A percentile compares a stretch with the other conserved stretches of the same genome.
These are phyloP conservation scores for Diaporthe ilicicola DNA, from an alignment of 2,329 filamentous ascomycete genomes.

Conservation along the genomic window DNA sequence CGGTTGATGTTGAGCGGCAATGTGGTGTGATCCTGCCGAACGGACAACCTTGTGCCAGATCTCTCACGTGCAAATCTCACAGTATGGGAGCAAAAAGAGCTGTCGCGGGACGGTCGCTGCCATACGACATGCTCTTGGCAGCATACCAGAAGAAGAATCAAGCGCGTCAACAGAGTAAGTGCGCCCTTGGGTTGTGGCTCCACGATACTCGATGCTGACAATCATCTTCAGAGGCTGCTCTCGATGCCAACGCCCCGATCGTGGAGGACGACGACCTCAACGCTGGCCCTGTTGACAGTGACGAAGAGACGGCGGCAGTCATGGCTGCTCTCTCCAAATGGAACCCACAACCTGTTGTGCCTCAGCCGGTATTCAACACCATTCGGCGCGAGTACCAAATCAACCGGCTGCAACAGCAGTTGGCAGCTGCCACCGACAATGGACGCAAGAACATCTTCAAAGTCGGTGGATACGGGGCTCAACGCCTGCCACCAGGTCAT, in stretches of 20 bases:
- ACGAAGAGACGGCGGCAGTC: constrained; percentile 90
- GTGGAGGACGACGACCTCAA: constrained; percentile 87
- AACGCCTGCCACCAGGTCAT: constrained; percentile 61
- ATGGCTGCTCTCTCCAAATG: constrained; percentile 83
- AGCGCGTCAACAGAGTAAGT: constrained; percentile 93
- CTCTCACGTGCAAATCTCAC: constrained; percentile 92
- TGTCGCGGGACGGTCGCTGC: constrained; percentile 84
- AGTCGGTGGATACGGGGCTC: constrained; percentile 64
- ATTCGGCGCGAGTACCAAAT: constrained; percentile 71
- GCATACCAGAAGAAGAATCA: constrained; percentile 98
- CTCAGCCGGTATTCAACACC: constrained; percentile 68
- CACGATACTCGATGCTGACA: background rate
- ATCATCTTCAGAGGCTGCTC: constrained; percentile 76
- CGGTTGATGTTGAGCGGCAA: constrained; percentile 92
- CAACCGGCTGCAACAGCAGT: constrained; percentile 69
- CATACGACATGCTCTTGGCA: constrained; percentile 90
- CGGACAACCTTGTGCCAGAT: constrained; percentile 86
- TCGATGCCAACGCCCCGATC: constrained; percentile 91
- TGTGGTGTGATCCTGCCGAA: constrained; percentile 89
- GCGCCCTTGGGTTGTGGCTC: background rate
- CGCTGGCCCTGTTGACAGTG: constrained; percentile 85
- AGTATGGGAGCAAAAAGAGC: constrained; percentile 94
- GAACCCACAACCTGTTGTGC: constrained; percentile 79
- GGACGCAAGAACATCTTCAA: constrained; percentile 72
- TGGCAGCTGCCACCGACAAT: constrained; percentile 72